Conservation (phyloP, 2,329 filamentous ascomycete species). For the Penicillium decumbens region DNA sequence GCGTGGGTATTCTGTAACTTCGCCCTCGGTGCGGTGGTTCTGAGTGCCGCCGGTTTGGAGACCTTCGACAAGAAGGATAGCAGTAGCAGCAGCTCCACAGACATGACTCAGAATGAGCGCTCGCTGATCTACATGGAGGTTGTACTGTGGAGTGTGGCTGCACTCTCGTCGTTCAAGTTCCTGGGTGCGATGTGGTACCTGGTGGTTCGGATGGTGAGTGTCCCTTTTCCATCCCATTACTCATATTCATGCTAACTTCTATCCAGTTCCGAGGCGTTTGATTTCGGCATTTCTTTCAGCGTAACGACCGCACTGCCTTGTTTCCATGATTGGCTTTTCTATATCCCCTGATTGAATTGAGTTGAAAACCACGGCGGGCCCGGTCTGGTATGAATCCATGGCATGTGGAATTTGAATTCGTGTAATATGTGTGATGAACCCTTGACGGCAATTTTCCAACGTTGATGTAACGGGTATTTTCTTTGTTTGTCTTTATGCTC, state of each 20-base stretch:
- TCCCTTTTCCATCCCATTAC: neutral
- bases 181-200: slow-evolving; percentile 87
- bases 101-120: slow-evolving; percentile 50
- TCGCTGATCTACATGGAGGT: slow-evolving; percentile 80
- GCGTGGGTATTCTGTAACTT: slow-evolving; percentile 98
- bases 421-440: slow-evolving; percentile 26
- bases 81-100: slow-evolving; percentile 30
- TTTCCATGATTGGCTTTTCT: slow-evolving; percentile 15
- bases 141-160: slow-evolving; percentile 85
- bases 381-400: slow-evolving; percentile 21
- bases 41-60: slow-evolving; percentile 79
- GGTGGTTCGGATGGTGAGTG: slow-evolving; percentile 76
- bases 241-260: slow-evolving; percentile 25
- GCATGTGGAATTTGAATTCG: slow-evolving; percentile 4
- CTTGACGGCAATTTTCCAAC: slow-evolving; percentile 2
- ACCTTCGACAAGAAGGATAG: slow-evolving; percentile 47
- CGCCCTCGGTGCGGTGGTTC: slow-evolving; percentile 75
- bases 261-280: slow-evolving; percentile 51
- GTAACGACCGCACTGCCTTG: slow-evolving; percentile 13
- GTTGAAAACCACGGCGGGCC: slow-evolving; percentile 29
- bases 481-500: slow-evolving; percentile 2
- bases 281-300: slow-evolving; percentile 13
- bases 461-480: slow-evolving; percentile 13
- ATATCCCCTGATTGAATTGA: slow-evolving; percentile 19
- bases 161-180: slow-evolving; percentile 78